Evolutionary conservation across 2,329 filamentous ascomycete species (phyloP).

Genomic region (Huntiella savannae): DNA sequence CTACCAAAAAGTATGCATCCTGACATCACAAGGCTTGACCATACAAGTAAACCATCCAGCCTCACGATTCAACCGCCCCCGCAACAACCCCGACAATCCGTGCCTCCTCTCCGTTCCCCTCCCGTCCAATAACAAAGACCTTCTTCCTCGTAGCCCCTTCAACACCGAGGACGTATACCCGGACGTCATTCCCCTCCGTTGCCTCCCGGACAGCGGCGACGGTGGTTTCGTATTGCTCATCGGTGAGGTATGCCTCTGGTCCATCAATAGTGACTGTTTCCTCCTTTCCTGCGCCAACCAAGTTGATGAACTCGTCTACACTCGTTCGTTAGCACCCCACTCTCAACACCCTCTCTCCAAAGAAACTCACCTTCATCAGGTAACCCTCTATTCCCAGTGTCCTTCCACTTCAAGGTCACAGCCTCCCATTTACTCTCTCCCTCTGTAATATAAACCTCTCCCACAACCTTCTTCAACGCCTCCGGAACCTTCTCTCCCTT

Average conservation of each 20-base stretch:
- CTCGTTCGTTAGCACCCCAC: neutral
- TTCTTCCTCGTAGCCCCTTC: conserved; percentile 36
- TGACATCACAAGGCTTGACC: too few species aligned
- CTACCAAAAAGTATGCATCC: too few species aligned
- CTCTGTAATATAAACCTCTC: conserved; percentile 46
- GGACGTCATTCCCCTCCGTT: conserved; percentile 44
- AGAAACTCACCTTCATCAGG: conserved; percentile 39
- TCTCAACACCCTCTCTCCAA: neutral
- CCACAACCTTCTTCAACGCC: conserved; percentile 29
- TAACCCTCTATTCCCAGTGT: conserved; percentile 28
- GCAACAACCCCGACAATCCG: conserved; percentile 63
- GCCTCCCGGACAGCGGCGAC: conserved; percentile 49
- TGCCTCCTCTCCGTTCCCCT: conserved; percentile 33
- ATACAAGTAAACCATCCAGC: neutral
- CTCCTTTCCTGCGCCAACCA: conserved; percentile 36
- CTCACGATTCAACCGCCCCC: conserved; percentile 51
- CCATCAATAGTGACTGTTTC: conserved; percentile 46
- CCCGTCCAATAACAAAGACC: conserved; percentile 59
- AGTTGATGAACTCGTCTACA: conserved; percentile 47
- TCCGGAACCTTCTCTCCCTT: conserved; percentile 40
- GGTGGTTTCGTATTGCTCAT: conserved; percentile 49
- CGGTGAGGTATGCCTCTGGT: conserved; percentile 52
- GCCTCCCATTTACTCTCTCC: conserved; percentile 72
- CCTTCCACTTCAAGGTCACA: conserved; percentile 46
- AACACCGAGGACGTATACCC: conserved; percentile 51